phyloP scores from a whole-genome alignment of 192 early-diverging fungal species.

The Rhizophagus clarus region DNA sequence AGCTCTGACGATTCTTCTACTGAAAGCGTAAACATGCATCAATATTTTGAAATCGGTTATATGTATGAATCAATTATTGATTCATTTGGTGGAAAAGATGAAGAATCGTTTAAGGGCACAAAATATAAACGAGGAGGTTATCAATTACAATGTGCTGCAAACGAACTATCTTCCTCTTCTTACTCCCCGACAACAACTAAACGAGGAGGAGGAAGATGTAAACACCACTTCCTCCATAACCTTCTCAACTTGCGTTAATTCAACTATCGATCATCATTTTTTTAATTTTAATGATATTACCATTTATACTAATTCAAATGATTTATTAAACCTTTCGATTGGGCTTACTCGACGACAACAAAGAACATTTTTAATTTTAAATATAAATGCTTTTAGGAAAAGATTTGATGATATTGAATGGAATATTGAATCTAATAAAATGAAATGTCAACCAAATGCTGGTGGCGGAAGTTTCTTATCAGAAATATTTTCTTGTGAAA shows the following conservation, averaged over 20 bases:
- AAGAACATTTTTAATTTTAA: background rate
- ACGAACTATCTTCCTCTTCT: slow-evolving; percentile 34
- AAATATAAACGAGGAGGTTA: background rate
- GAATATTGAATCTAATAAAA: slow-evolving; percentile 35
- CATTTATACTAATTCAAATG: slow-evolving; percentile 10
- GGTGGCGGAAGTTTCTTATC: slow-evolving; percentile 50
- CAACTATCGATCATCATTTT: background rate
- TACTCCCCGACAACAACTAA: slow-evolving; percentile 30
- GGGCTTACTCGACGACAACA: slow-evolving; percentile 1
- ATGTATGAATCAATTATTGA: no score
- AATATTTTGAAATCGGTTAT: no score
- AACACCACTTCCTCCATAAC: background rate
- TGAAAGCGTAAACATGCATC: no score
- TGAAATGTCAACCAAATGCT: slow-evolving; percentile 49
- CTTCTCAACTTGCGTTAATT: background rate
- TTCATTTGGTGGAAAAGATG: no score
- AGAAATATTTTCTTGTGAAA: slow-evolving; percentile 51
- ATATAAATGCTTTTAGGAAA: slow-evolving; percentile 20
- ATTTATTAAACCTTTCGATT: slow-evolving; percentile 9
- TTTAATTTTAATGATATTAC: slow-evolving; percentile 14
- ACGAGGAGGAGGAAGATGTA: background rate
- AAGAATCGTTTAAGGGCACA: no score
- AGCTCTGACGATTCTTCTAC: no score
- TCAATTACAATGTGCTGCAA: background rate
- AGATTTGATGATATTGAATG: slow-evolving; percentile 43